A percentile compares a stretch with the other conserved stretches of the same genome.
These are phyloP conservation scores for Lyophyllum semitale DNA, from an alignment of 768 basidiomycete genomes.

Conservation along the genomic window DNA sequence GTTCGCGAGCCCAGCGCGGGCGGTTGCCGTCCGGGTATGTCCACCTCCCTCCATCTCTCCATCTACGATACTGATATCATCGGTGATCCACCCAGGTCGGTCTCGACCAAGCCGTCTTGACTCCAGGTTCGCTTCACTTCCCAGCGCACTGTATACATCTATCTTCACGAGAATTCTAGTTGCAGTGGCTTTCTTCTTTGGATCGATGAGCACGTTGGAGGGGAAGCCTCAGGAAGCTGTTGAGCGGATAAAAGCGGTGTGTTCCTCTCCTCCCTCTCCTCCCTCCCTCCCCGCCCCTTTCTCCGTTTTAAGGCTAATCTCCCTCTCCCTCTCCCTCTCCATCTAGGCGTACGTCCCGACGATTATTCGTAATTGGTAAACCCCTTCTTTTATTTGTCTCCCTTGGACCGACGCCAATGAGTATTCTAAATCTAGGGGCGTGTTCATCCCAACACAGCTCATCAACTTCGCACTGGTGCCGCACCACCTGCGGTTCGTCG, in stretches of 20 bases:
- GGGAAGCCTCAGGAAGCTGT: constrained; percentile 58
- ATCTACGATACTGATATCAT: too few relatives aligned
- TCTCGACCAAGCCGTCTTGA: constrained; percentile 78
- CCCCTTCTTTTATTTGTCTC: not conserved
- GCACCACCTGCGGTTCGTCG: too few relatives aligned
- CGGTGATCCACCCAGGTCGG: constrained; percentile 62
- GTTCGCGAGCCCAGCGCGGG: constrained; percentile 61
- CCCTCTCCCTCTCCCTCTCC: too few relatives aligned
- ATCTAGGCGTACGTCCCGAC: constrained; percentile 77
- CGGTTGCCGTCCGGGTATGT: constrained; percentile 62
- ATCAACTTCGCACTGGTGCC: constrained; percentile 78
- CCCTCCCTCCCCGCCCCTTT: too few relatives aligned
- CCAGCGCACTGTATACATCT: too few relatives aligned
- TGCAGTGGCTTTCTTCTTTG: constrained; percentile 57
- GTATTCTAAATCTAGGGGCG: constrained; percentile 51
- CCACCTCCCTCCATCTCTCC: not conserved
- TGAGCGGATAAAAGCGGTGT: constrained; percentile 48
- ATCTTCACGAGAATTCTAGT: too few relatives aligned
- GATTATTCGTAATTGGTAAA: constrained; percentile 74
- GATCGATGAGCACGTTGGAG: constrained; percentile 79
- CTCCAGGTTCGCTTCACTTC: constrained; percentile 53
- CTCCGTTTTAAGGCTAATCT: too few relatives aligned
- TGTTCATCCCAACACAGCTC: constrained; percentile 76
- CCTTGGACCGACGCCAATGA: not conserved
- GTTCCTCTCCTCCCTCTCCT: constrained; percentile 18